Conservation (phyloP, 176 grass and related monocot genomes). For the Areca catechu region DNA sequence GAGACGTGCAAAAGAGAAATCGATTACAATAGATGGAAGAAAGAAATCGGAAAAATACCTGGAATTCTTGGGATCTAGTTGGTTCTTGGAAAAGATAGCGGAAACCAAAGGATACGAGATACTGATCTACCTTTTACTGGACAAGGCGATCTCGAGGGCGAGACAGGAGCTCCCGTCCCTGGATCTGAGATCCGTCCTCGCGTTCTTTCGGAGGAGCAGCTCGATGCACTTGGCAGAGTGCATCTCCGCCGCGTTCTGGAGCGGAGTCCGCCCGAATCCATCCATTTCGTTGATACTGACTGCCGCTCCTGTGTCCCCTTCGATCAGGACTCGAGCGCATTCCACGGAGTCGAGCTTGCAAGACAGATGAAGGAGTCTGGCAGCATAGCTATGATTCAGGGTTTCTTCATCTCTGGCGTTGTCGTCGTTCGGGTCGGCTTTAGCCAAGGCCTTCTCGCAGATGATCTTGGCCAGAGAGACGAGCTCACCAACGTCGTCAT, state of each 20-base stretch:
- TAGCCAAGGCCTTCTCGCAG: no score
- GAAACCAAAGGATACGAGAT: not conserved
- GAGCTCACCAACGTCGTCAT: no score
- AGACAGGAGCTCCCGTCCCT: constrained; percentile 26
- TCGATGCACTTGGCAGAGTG: constrained; percentile 41
- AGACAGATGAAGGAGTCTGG: constrained; percentile 46
- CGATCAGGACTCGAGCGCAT: constrained; percentile 41
- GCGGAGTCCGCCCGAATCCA: constrained; percentile 33
- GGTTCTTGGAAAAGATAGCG: not conserved
- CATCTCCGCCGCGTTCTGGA: constrained; percentile 42
- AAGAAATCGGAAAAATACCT: no score
- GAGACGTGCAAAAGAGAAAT: not conserved
- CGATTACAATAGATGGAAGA: not conserved
- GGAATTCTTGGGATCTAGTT: no score
- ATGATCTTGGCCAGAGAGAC: no score
- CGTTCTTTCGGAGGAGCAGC: constrained; percentile 43
- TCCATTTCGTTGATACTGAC: constrained; percentile 31
- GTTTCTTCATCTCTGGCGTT: no score
- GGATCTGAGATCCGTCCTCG: constrained; percentile 31
- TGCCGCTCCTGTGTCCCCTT: constrained; percentile 21
- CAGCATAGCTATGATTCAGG: not conserved
- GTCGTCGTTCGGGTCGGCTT: no score
- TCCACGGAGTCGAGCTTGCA: constrained; percentile 47
- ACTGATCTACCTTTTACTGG: constrained; percentile 23
- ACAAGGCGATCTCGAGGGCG: constrained; percentile 42